phyloP scores from a whole-genome alignment of 768 basidiomycete genomes.

The Leccinum longicurvipes region DNA sequence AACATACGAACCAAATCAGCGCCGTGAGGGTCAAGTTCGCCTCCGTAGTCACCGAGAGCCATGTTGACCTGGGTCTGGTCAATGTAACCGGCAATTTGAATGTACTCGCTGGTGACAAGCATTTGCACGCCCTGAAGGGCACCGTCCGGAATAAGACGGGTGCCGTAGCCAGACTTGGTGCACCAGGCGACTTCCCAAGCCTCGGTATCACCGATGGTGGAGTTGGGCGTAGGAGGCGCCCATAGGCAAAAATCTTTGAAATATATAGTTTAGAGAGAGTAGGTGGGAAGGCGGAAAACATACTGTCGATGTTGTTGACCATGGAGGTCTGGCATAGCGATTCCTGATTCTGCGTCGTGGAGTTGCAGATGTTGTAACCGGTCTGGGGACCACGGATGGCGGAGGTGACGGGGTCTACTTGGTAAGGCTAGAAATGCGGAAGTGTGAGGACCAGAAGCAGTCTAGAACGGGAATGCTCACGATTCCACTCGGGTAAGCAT shows the following conservation, averaged over 20 bases:
- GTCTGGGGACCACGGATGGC: constrained; percentile 54
- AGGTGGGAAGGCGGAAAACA: background rate
- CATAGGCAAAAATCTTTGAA: constrained; percentile 67
- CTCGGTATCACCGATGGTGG: constrained; percentile 63
- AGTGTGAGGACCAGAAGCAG: background rate
- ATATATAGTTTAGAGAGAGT: constrained; percentile 24
- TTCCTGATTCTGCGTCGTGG: constrained; percentile 56
- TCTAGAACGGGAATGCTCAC: constrained; percentile 25
- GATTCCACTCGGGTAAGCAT: constrained; percentile 41
- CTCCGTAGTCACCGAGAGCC: constrained; percentile 54
- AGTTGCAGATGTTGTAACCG: constrained; percentile 70
- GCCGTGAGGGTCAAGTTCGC: constrained; percentile 76
- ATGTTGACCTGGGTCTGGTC: constrained; percentile 61
- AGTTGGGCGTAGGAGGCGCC: constrained; percentile 48
- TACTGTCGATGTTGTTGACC: constrained; percentile 52
- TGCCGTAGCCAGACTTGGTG: constrained; percentile 59
- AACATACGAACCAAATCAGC: constrained; percentile 51
- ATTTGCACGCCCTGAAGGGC: constrained; percentile 65
- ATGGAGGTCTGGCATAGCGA: constrained; percentile 70
- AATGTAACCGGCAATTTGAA: constrained; percentile 60
- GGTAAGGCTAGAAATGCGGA: constrained; percentile 41
- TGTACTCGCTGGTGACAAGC: constrained; percentile 53
- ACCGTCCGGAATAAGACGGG: constrained; percentile 65
- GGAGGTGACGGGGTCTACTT: constrained; percentile 41
- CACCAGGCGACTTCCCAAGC: constrained; percentile 73